Percentiles rank a stretch among this genome's conserved stretches.
Evolutionary conservation across 805 yeast species (phyloP).

Genomic region (Metschnikowia anglica): DNA sequence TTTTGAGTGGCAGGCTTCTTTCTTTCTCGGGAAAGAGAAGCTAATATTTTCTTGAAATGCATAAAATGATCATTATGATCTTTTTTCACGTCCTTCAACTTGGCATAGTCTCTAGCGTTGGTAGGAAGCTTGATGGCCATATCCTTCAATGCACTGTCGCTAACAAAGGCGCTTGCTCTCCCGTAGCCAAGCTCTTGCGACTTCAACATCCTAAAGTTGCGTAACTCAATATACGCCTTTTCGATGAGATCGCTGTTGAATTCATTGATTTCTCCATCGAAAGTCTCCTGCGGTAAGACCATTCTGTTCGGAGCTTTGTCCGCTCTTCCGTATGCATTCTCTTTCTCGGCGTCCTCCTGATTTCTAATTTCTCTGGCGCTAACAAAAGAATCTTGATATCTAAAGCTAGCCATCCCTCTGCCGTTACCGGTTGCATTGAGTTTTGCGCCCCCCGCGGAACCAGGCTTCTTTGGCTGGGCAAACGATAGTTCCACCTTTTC

Average conservation of each 20-base stretch:
- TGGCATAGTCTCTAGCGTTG: slow-evolving; percentile 45
- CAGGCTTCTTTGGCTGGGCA: slow-evolving; percentile 22
- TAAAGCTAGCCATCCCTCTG: slow-evolving; percentile 17
- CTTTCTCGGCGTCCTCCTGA: slow-evolving; percentile 14
- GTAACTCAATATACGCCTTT: slow-evolving; percentile 35
- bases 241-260: slow-evolving; percentile 28
- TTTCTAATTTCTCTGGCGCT: slow-evolving; percentile 24
- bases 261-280: slow-evolving; percentile 18
- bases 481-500: slow-evolving; percentile 54
- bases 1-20: slow-evolving; percentile 18
- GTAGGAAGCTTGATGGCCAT: slow-evolving; percentile 58
- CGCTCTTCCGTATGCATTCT: slow-evolving; percentile 6
- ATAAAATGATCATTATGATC: slow-evolving; percentile 34
- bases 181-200: slow-evolving; percentile 41
- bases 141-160: slow-evolving; percentile 44
- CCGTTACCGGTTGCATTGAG: slow-evolving; percentile 18
- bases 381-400: slow-evolving; percentile 27
- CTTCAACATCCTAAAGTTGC: slow-evolving; percentile 42
- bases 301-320: slow-evolving; percentile 21
- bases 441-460: slow-evolving; percentile 5
- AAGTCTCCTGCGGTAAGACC: slow-evolving; percentile 21
- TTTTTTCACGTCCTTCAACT: slow-evolving; percentile 36
- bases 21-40: slow-evolving; percentile 32
- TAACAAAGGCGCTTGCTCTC: slow-evolving; percentile 23
- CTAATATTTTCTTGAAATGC: slow-evolving; percentile 40